Evolutionary conservation across 2,329 filamentous ascomycete genomes (phyloP).

Genomic region (Aspergillaceae sp.): DNA sequence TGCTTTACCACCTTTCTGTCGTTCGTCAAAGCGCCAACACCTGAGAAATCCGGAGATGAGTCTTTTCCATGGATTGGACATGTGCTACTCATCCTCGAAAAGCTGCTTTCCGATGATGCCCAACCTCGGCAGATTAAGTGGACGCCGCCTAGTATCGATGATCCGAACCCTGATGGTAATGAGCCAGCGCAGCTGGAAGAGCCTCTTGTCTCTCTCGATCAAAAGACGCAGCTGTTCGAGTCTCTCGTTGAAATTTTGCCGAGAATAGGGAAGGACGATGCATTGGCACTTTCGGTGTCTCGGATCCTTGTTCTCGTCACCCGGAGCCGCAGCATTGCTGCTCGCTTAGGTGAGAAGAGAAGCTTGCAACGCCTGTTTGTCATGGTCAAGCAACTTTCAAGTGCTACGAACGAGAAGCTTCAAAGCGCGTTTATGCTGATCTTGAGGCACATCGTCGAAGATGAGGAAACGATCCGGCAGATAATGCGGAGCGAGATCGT

Average conservation of each 20-base stretch:
- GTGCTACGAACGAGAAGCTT: slow-evolving; percentile 66
- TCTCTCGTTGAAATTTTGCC: slow-evolving; percentile 76
- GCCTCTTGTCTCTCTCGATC: slow-evolving; percentile 53
- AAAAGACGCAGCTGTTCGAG: slow-evolving; percentile 64
- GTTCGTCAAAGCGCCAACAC: slow-evolving; percentile 60
- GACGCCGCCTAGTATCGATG: slow-evolving; percentile 47
- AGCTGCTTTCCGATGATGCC: slow-evolving; percentile 79
- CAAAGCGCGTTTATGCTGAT: slow-evolving; percentile 72
- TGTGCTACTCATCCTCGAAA: slow-evolving; percentile 81
- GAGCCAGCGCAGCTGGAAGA: slow-evolving; percentile 53
- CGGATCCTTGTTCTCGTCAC: slow-evolving; percentile 84
- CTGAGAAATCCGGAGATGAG: slow-evolving; percentile 54
- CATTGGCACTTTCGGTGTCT: slow-evolving; percentile 71
- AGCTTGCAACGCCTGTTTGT: slow-evolving; percentile 86
- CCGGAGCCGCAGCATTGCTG: slow-evolving; percentile 61
- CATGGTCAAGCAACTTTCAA: slow-evolving; percentile 87
- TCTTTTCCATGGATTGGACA: slow-evolving; percentile 89
- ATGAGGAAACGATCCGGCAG: slow-evolving; percentile 81
- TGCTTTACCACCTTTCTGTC: slow-evolving; percentile 66
- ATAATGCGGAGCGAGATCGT: slow-evolving; percentile 87
- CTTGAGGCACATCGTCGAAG: slow-evolving; percentile 86
- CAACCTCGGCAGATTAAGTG: slow-evolving; percentile 68
- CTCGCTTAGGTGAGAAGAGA: slow-evolving; percentile 71
- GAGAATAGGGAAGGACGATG: slow-evolving; percentile 77
- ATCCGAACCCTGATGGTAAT: slow-evolving; percentile 40